Evolutionary conservation across 352 stramenopile species (phyloP).

Genomic region (Phytophthora hibernalis): DNA sequence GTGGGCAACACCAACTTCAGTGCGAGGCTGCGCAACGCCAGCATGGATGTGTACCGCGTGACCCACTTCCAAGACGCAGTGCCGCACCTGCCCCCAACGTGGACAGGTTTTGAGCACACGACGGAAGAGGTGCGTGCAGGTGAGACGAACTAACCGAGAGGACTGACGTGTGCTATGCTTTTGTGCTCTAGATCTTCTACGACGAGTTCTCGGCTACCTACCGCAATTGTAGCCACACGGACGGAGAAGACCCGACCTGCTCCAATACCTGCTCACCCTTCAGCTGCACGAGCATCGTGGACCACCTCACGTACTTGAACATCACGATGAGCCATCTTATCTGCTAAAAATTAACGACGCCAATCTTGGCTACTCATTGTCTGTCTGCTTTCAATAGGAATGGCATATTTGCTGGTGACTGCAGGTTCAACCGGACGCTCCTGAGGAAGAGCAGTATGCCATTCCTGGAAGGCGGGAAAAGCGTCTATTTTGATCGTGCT

Average conservation of each 20-base stretch:
- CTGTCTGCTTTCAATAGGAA: slow-evolving; percentile 18
- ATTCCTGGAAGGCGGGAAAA: slow-evolving; percentile 25
- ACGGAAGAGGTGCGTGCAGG: slow-evolving; percentile 61
- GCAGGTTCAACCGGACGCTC: slow-evolving; percentile 16
- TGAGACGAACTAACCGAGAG: not conserved
- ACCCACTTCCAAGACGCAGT: slow-evolving; percentile 85
- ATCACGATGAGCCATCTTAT: slow-evolving; percentile 90
- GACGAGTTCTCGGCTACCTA: slow-evolving; percentile 77
- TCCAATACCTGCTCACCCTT: slow-evolving; percentile 79
- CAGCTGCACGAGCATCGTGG: slow-evolving; percentile 81
- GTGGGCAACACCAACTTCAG: slow-evolving; percentile 80
- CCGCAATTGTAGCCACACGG: slow-evolving; percentile 56
- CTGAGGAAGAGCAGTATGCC: slow-evolving; percentile 20
- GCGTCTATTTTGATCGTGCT: slow-evolving; percentile 35
- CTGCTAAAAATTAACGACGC: slow-evolving; percentile 56
- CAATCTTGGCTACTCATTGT: not conserved
- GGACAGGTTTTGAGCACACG: slow-evolving; percentile 80
- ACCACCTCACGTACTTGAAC: slow-evolving; percentile 90
- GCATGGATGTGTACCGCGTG: slow-evolving; percentile 71
- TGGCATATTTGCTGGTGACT: not conserved
- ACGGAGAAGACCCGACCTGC: slow-evolving; percentile 75
- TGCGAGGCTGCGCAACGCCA: slow-evolving; percentile 51
- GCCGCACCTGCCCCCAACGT: slow-evolving; percentile 77
- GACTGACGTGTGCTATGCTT: slow-evolving; percentile 13
- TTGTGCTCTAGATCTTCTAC: slow-evolving; percentile 73